phyloP scores from a whole-genome alignment of 345 rosid genomes.

The Fremontodendron californicum region DNA sequence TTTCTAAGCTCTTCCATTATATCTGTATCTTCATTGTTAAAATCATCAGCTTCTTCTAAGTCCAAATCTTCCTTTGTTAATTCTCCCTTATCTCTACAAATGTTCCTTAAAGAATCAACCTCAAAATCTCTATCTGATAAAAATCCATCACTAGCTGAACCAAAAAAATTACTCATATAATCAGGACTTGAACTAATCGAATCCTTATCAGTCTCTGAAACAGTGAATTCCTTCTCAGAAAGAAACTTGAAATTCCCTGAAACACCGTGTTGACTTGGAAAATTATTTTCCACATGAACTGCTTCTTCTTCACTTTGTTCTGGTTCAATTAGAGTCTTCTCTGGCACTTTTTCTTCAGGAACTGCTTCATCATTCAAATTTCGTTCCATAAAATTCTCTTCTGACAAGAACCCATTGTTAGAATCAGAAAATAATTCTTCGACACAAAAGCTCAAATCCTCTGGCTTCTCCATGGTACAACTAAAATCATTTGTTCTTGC shows the following conservation, averaged over 20 bases:
- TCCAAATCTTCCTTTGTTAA: conserved; percentile 21
- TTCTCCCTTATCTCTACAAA: conserved; percentile 12
- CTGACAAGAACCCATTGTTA: background rate
- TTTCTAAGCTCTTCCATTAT: conserved; percentile 29
- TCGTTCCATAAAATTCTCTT: background rate
- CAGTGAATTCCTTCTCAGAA: conserved; percentile 35
- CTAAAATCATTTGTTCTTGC: conserved; percentile 33
- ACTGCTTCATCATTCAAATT: conserved; percentile 8
- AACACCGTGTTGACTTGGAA: conserved; percentile 12
- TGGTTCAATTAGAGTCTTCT: background rate
- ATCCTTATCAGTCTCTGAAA: conserved; percentile 42
- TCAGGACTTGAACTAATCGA: conserved; percentile 54
- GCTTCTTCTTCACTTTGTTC: conserved; percentile 22
- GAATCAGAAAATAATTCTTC: conserved; percentile 32
- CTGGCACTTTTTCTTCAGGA: conserved; percentile 7
- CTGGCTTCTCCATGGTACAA: conserved; percentile 35
- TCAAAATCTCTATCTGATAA: conserved; percentile 55
- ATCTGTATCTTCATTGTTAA: conserved; percentile 25
- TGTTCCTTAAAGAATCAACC: conserved; percentile 10
- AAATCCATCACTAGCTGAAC: conserved; percentile 47
- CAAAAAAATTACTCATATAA: conserved; percentile 33
- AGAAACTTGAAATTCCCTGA: conserved; percentile 30
- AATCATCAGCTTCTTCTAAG: conserved; percentile 22
- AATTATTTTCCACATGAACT: conserved; percentile 1
- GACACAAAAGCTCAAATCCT: conserved; percentile 35